Conservation (phyloP, 1,284 basidiomycete species). For the Cryptococcus wingfieldii region DNA sequence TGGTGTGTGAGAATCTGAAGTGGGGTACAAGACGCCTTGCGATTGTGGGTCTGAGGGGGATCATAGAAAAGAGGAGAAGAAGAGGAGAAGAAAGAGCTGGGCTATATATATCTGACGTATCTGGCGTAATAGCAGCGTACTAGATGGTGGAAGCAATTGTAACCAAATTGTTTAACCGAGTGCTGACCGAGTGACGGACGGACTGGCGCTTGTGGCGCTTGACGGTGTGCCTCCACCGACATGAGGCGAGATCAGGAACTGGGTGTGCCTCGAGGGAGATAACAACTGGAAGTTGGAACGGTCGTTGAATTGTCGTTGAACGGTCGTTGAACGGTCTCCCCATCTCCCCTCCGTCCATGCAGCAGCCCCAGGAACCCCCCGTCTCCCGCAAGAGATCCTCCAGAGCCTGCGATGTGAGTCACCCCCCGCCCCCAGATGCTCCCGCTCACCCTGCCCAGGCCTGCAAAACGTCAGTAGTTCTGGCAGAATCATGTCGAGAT, state of each 20-base stretch:
- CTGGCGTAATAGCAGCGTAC: background rate
- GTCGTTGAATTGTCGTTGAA: no score
- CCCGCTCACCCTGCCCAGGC: background rate
- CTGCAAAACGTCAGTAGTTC: background rate
- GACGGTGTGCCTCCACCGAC: no score
- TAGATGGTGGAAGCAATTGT: no score
- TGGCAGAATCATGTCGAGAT: background rate
- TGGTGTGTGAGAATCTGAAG: background rate
- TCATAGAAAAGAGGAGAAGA: background rate
- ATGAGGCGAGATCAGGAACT: no score
- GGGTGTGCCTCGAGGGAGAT: no score
- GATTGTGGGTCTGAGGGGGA: background rate
- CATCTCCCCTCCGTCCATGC: no score
- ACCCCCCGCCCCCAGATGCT: background rate
- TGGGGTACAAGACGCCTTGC: background rate
- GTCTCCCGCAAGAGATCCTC: conserved; percentile 15
- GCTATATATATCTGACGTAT: background rate
- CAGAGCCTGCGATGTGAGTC: conserved; percentile 27
- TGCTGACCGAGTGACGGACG: no score
- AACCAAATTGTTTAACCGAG: no score
- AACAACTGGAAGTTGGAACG: no score
- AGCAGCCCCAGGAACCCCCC: no score
- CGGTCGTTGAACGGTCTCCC: no score
- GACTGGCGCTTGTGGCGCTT: no score
- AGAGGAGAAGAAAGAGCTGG: background rate